Percentiles rank a stretch among this genome's conserved stretches.
phyloP scores from a whole-genome alignment of 257 asterid species.

The Oldenlandia corymbosa region DNA sequence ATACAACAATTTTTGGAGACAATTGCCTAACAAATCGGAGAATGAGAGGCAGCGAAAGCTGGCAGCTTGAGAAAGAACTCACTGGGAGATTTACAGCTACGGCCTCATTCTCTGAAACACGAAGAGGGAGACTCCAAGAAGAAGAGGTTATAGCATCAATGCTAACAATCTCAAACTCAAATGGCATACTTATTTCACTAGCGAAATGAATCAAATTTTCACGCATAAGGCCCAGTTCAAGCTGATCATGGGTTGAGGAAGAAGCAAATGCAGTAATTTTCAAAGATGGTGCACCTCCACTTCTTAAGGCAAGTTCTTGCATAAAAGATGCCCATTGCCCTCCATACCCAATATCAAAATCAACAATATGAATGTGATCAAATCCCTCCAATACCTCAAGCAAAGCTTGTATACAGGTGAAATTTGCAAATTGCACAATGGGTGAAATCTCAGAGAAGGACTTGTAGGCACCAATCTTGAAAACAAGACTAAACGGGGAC shows the following conservation, averaged over 20 bases:
- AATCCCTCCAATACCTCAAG: slow-evolving; percentile 76
- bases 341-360: slow-evolving; percentile 90
- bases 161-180: slow-evolving; percentile 62
- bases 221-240: slow-evolving; percentile 66
- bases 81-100: slow-evolving; percentile 77
- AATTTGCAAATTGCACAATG: slow-evolving; percentile 69
- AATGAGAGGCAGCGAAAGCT: slow-evolving; percentile 47
- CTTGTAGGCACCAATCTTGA: slow-evolving; percentile 83
- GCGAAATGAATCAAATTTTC: slow-evolving; percentile 83
- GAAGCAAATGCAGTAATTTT: slow-evolving; percentile 79
- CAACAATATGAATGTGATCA: slow-evolving; percentile 64
- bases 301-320: slow-evolving; percentile 82
- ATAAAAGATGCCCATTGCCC: slow-evolving; percentile 96
- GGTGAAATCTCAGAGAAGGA: slow-evolving; percentile 91
- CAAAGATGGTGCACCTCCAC: slow-evolving; percentile 53
- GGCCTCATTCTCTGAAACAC: slow-evolving; percentile 45
- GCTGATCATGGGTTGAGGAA: slow-evolving; percentile 61
- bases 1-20: slow-evolving; percentile 77
- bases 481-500: slow-evolving; percentile 65
- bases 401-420: slow-evolving; percentile 83
- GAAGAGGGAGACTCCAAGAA: slow-evolving; percentile 59
- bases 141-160: slow-evolving; percentile 57
- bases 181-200: slow-evolving; percentile 48
- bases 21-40: slow-evolving; percentile 73
- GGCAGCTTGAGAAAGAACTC: slow-evolving; percentile 48